Percentiles rank a stretch among this genome's conserved stretches.
Conservation (phyloP, 257 asterid species). For the Lycium ferocissimum region DNA sequence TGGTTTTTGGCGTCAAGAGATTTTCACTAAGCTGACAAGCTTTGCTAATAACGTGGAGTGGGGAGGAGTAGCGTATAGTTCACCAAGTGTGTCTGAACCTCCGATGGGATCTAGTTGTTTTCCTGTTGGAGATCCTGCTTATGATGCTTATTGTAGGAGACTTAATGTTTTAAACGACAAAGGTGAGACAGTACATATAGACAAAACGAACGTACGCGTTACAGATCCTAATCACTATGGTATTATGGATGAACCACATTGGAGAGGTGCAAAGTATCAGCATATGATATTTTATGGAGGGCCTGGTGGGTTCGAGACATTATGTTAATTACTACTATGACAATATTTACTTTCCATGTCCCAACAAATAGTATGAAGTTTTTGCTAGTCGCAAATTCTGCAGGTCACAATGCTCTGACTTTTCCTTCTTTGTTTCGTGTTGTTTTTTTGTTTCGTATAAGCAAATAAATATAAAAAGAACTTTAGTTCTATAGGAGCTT, state of each 20-base stretch:
- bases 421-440: too few species aligned
- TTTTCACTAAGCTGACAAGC: neutral
- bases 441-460: too few species aligned
- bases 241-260: neutral
- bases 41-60: neutral
- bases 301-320: neutral
- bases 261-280: conserved; percentile 3
- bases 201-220: neutral
- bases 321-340: neutral
- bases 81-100: neutral
- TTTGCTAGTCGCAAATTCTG: neutral
- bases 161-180: neutral
- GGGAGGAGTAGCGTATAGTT: neutral
- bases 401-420: too few species aligned
- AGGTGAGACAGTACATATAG: neutral
- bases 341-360: neutral
- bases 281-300: neutral
- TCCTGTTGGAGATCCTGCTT: neutral
- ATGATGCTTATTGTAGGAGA: neutral
- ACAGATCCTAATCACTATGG: neutral
- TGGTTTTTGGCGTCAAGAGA: neutral
- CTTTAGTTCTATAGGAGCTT: too few species aligned
- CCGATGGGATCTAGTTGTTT: neutral
- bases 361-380: neutral
- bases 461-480: too few species aligned